Base-by-base conservation (phyloP, 257 asterid genomes). In the Sherardia arvensis region DNA sequence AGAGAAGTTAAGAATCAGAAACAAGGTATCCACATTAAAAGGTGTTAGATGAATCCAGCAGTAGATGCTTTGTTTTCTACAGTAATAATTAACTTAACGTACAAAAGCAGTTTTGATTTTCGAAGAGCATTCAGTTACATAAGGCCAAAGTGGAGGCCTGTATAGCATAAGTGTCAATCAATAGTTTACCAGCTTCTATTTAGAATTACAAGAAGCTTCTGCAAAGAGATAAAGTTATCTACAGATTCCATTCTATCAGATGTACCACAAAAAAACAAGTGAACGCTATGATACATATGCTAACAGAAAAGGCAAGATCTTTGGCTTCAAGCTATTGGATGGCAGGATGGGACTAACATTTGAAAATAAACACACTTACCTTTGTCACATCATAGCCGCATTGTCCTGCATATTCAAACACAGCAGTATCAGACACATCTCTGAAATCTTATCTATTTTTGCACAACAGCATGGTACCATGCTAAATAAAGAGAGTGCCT, bases 341-440 rank as follows among this genome's bases (percentile, higher is more conserved):
- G 15, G 58, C 51, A 23, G 58, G 58, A 53, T 3, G 10, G 32
- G 48, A 15, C 38, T 62, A 7, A 32, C 53, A 60, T n/a, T 27
- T 15, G 36, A 7, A 25, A 57, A 47, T 0, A 30, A 18, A 8
- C 12, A 3, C 26, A 78, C 78, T 80, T 70, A 88, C 98, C 93
- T 59, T 81, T 61, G 79, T 68, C 64, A 82, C 61, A 71, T 92
- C 70, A 74, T 80, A 88, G 48, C 98, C 97, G 26, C 97, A 88
- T 71, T 84, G 91, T 64, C 97, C 97, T 92, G 94, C 74, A 85
- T 64, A 66, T 53, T 51, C 63, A 62, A 76, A 78, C 56, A 76
- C 11, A 28, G 66, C 53, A 62, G 54, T 28, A 73, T 80, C 36
- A 76, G 81, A 48, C 12, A 67, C 9, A 48, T 53, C 7, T 7